Conservation (phyloP, 331 rosid genomes). For the Pyracantha coccinea region DNA sequence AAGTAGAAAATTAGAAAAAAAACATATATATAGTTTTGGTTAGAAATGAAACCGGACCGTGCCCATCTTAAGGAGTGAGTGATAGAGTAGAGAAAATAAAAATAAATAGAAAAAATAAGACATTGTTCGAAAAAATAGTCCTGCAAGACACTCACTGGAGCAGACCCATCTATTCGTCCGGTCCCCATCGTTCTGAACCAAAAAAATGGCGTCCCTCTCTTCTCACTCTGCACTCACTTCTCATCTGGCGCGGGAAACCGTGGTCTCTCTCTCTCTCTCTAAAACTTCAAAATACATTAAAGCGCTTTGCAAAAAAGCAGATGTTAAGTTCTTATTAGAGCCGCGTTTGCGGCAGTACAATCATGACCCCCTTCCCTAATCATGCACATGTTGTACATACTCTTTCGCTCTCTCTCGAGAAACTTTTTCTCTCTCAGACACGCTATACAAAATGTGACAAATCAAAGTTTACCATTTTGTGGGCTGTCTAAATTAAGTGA, state of each 20-base stretch:
- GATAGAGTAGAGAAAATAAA: no score
- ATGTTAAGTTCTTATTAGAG: conserved; percentile 16
- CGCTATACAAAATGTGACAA: conserved; percentile 14
- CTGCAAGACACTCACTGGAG: conserved; percentile 31
- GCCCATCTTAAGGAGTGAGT: no score
- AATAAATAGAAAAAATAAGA: neutral
- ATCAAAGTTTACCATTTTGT: conserved; percentile 27
- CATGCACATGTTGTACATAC: conserved; percentile 24
- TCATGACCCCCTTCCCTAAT: conserved; percentile 53
- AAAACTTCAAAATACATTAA: conserved; percentile 18
- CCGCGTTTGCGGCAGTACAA: conserved; percentile 73
- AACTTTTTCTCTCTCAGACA: no score
- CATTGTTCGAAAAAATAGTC: conserved; percentile 15
- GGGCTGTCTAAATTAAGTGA: conserved; percentile 20
- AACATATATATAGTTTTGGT: no score
- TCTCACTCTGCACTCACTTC: conserved; percentile 33
- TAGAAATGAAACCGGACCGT: no score
- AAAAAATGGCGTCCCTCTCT: conserved; percentile 10
- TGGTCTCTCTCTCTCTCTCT: neutral
- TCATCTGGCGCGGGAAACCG: conserved; percentile 24
- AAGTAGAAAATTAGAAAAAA: no score
- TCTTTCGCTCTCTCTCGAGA: no score
- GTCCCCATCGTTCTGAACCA: conserved; percentile 47
- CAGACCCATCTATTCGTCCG: conserved; percentile 57
- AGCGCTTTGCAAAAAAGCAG: conserved; percentile 8